A percentile compares a stretch with the other conserved stretches of the same genome.
phyloP scores from a whole-genome alignment of 2,329 filamentous ascomycete species.

The Chaetomiaceae sp. region DNA sequence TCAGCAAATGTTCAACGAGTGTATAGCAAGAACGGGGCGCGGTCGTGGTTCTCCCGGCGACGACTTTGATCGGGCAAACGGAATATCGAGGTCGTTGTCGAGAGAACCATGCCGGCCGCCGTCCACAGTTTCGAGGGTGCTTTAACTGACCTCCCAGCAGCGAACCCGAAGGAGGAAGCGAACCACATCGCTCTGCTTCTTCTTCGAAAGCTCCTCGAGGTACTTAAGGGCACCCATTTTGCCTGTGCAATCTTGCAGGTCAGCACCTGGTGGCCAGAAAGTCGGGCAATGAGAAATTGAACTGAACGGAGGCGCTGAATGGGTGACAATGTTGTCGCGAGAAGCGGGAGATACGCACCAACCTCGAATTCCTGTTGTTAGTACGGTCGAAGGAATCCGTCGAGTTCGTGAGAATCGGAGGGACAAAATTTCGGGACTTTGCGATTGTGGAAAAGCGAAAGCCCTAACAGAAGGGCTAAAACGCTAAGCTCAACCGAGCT shows the following conservation, averaged over 20 bases:
- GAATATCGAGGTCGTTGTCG: constrained; percentile 10
- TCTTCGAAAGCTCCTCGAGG: constrained; percentile 99
- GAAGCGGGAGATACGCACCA: constrained; percentile 18
- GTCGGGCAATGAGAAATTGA: constrained; percentile 6
- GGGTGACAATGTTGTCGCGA: constrained; percentile 7
- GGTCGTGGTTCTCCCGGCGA: constrained; percentile 3
- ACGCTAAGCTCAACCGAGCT: constrained; percentile 11
- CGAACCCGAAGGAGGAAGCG: constrained; percentile 99
- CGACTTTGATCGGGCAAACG: constrained; percentile 1
- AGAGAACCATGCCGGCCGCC: constrained; percentile 15
- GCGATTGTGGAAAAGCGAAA: constrained; percentile 24
- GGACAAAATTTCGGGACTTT: constrained; percentile 21
- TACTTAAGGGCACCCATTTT: constrained; percentile 99
- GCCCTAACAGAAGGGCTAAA: constrained; percentile 21
- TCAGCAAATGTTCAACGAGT: constrained; percentile 99
- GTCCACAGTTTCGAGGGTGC: constrained; percentile 29
- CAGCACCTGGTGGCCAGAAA: constrained; percentile 16
- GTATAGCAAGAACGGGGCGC: constrained; percentile 67
- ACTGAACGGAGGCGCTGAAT: constrained; percentile 2
- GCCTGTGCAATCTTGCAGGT: constrained; percentile 20
- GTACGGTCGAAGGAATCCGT: constrained; percentile 21
- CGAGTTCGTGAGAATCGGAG: constrained; percentile 19
- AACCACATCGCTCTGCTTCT: constrained; percentile 99
- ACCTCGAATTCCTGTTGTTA: constrained; percentile 25
- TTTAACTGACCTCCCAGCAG: constrained; percentile 96